Conservation (phyloP, 73 alveolate genomes). For the Uronychia binucleata region DNA sequence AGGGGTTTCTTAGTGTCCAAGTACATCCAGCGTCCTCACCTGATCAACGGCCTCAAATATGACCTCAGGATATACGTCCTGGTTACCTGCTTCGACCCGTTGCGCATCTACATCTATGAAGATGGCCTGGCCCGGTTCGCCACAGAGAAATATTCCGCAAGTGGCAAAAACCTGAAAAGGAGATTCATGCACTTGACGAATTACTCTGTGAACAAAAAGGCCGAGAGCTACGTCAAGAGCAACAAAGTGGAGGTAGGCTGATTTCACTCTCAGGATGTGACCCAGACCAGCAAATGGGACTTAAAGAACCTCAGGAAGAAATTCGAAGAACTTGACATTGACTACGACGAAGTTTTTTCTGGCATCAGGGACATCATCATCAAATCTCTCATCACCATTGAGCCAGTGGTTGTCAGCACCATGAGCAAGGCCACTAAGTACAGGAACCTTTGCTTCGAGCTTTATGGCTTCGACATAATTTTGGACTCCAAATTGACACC, state of each 20-base stretch:
- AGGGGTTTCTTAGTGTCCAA: constrained; percentile 26
- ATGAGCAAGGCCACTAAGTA: constrained; percentile 30
- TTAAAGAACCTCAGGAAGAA: constrained; percentile 39
- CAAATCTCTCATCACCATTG: constrained; percentile 74
- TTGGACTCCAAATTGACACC: constrained; percentile 88
- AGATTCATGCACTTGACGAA: constrained; percentile 73
- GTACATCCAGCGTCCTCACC: constrained; percentile 67
- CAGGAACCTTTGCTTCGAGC: constrained; percentile 85
- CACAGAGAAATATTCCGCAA: constrained; percentile 56
- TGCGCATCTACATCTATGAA: constrained; percentile 58
- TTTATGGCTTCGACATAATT: constrained; percentile 93
- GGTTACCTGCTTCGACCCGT: constrained; percentile 70
- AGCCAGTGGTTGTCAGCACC: constrained; percentile 61
- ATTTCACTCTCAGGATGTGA: constrained; percentile 40
- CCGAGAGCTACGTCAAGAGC: constrained; percentile 59
- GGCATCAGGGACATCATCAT: constrained; percentile 77
- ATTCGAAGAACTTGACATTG: constrained; percentile 36
- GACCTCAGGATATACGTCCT: constrained; percentile 75
- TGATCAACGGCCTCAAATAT: constrained; percentile 62
- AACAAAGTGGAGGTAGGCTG: constrained; percentile 28
- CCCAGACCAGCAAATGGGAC: constrained; percentile 69
- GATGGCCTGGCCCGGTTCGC: constrained; percentile 72
- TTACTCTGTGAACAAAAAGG: constrained; percentile 77
- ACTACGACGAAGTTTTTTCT: constrained; percentile 64
- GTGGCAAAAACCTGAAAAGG: constrained; percentile 35